phyloP scores from a whole-genome alignment of 2,329 filamentous ascomycete genomes.

The Diaporthe amygdali region DNA sequence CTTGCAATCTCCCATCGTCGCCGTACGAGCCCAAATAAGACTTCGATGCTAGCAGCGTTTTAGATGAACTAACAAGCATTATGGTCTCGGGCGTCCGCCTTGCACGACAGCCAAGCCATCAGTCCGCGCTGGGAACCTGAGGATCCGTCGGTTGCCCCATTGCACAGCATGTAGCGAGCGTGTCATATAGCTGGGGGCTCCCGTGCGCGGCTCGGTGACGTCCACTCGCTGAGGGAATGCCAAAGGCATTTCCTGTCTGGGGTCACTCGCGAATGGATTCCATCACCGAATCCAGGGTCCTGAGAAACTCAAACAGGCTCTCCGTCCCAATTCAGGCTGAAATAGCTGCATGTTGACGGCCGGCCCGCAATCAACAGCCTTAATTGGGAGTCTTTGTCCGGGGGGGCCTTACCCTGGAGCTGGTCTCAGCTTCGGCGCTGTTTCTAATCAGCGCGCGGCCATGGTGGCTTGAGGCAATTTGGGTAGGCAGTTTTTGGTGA shows the following conservation, averaged over 20 bases:
- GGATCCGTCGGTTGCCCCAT: neutral
- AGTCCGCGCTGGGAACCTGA: neutral
- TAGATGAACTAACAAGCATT: neutral
- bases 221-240: neutral
- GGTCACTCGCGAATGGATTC: neutral
- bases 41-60: conserved; percentile 1
- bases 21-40: neutral
- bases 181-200: neutral
- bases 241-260: neutral
- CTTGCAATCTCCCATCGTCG: neutral
- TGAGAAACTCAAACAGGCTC: neutral
- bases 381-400: neutral
- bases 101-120: neutral
- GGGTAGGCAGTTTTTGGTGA: neutral
- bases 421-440: conserved; percentile 5
- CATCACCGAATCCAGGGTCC: neutral
- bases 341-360: conserved; percentile 9
- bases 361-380: neutral
- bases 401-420: conserved; percentile 1
- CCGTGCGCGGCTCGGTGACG: neutral
- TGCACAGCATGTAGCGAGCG: neutral
- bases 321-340: conserved; percentile 9
- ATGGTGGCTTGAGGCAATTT: neutral
- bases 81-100: neutral
- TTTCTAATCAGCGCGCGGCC: conserved; percentile 8